Conservation (phyloP, 306 rosid genomes). For the Acacia confusa region DNA sequence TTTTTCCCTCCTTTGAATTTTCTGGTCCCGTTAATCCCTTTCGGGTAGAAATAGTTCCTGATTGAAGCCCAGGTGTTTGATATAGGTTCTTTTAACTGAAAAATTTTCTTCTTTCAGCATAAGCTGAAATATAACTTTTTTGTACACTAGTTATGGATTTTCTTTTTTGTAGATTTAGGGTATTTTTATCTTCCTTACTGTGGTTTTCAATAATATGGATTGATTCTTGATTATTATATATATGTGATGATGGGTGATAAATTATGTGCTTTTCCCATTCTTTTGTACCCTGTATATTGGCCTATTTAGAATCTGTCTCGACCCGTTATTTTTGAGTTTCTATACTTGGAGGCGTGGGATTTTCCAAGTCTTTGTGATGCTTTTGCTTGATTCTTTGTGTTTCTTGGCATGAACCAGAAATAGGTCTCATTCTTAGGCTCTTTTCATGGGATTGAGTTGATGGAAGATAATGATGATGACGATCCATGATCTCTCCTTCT, state of each 20-base stretch:
- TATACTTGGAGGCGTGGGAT: background rate
- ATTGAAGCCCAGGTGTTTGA: background rate
- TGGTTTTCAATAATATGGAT: background rate
- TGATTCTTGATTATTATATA: background rate
- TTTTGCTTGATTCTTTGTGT: conserved; percentile 19
- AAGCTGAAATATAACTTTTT: background rate
- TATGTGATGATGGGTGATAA: background rate
- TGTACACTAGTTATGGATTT: background rate
- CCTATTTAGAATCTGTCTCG: background rate
- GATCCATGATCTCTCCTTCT: conserved; percentile 30
- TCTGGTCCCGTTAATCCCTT: background rate
- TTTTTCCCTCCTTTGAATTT: background rate
- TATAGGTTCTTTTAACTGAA: background rate
- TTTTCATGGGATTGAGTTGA: conserved; percentile 44
- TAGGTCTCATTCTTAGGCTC: background rate
- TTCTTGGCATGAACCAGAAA: conserved; percentile 22
- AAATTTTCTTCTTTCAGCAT: background rate
- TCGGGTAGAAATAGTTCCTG: background rate
- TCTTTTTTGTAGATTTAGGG: background rate
- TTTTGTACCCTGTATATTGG: background rate
- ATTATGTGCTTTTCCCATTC: background rate
- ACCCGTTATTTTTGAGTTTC: background rate
- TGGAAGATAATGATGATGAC: conserved; percentile 65
- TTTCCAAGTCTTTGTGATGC: background rate
- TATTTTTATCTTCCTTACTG: background rate